Evolutionary conservation across 2,329 filamentous ascomycete genomes (phyloP).

Genomic region (Penicillium sp.): DNA sequence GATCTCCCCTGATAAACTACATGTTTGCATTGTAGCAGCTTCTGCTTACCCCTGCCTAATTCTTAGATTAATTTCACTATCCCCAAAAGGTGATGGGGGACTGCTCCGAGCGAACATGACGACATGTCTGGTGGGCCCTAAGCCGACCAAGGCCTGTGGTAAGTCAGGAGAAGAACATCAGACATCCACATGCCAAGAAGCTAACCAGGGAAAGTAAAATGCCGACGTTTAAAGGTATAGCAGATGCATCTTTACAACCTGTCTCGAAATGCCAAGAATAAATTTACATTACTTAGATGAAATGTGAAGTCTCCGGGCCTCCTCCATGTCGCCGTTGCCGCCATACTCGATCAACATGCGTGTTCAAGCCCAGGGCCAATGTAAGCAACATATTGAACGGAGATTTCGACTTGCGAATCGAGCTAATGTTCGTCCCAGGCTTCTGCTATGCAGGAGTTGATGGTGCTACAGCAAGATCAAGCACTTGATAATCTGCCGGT

Average conservation of each 20-base stretch:
- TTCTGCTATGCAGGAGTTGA: slow-evolving; percentile 24
- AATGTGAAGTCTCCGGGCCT: slow-evolving; percentile 30
- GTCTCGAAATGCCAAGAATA: background rate
- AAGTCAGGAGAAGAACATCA: slow-evolving; percentile 7
- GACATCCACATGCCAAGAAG: background rate
- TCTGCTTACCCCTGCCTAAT: background rate
- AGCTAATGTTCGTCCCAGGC: slow-evolving; percentile 19
- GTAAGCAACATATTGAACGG: slow-evolving; percentile 10
- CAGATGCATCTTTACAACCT: background rate
- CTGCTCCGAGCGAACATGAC: slow-evolving; percentile 18
- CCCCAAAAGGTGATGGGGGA: slow-evolving; percentile 1
- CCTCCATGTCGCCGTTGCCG: slow-evolving; percentile 33
- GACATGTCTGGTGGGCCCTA: slow-evolving; percentile 25
- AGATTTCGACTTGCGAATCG: background rate
- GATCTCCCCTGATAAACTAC: too few relatives aligned
- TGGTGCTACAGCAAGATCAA: slow-evolving; percentile 13
- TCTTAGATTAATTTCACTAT: background rate
- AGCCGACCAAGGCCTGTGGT: slow-evolving; percentile 36
- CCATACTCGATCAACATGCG: slow-evolving; percentile 22
- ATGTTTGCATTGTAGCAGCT: background rate
- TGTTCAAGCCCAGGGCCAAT: slow-evolving; percentile 34
- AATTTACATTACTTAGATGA: slow-evolving; percentile 20
- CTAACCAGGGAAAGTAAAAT: slow-evolving; percentile 29
- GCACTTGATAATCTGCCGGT: slow-evolving; percentile 1
- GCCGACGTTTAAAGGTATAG: slow-evolving; percentile 31